Evolutionary conservation across 2,329 filamentous ascomycete species (phyloP).

Genomic region (Aspergillus transmontanensis): DNA sequence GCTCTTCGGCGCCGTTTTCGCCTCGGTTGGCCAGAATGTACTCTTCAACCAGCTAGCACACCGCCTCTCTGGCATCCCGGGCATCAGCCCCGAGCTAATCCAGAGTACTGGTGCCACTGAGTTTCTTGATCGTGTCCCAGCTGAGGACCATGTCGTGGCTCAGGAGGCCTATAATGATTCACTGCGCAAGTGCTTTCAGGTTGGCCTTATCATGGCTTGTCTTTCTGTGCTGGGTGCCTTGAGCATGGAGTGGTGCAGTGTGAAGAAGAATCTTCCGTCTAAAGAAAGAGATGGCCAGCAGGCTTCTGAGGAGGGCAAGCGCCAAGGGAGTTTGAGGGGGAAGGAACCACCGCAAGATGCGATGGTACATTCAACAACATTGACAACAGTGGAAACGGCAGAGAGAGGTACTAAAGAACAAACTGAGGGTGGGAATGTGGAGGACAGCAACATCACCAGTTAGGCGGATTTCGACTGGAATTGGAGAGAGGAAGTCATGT

Average conservation of each 20-base stretch:
- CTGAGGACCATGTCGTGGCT: too few species aligned
- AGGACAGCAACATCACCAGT: not conserved
- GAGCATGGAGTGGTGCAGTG: not conserved
- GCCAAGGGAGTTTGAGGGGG: not conserved
- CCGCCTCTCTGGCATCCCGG: not conserved
- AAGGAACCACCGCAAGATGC: not conserved
- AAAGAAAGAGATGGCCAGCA: not conserved
- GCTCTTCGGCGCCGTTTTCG: conserved; percentile 47
- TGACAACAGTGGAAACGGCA: not conserved
- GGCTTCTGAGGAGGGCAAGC: not conserved
- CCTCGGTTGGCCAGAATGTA: conserved; percentile 44
- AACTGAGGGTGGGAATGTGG: not conserved
- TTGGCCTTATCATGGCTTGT: not conserved
- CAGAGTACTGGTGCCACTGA: not conserved
- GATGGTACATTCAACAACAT: not conserved
- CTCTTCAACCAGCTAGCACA: conserved; percentile 2
- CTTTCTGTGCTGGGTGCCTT: not conserved
- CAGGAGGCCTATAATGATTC: not conserved
- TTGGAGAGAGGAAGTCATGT: not conserved
- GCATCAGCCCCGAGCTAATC: not conserved
- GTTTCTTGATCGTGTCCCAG: not conserved
- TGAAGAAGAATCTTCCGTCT: not conserved
- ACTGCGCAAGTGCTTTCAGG: not conserved
- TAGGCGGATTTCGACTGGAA: not conserved
- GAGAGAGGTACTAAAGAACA: not conserved